Conservation (phyloP, 2,329 filamentous ascomycete species). For the Podosphaera xanthii region DNA sequence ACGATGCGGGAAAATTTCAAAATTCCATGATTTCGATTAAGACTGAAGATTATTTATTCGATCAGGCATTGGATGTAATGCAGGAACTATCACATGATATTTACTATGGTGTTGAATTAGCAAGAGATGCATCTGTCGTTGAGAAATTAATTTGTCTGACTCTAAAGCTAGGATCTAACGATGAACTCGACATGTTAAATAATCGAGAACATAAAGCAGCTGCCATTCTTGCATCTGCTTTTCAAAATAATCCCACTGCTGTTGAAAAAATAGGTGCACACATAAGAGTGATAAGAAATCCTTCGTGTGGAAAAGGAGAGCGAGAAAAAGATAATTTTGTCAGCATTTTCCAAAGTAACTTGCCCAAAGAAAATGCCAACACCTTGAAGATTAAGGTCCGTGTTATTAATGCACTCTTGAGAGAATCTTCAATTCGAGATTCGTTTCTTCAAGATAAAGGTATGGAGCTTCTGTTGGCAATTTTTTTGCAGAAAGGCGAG, state of each 20-base stretch:
- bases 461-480: constrained; percentile 29
- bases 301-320: constrained; percentile 7
- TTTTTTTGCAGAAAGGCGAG: constrained; percentile 25
- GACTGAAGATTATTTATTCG: constrained; percentile 16
- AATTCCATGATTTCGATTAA: constrained; percentile 28
- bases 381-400: constrained; percentile 19
- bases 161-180: constrained; percentile 8
- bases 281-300: constrained; percentile 20
- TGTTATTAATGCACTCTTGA: constrained; percentile 32
- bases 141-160: constrained; percentile 35
- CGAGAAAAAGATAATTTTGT: constrained; percentile 8
- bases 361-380: constrained; percentile 11
- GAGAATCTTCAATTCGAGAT: constrained; percentile 26
- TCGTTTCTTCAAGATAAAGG: constrained; percentile 32
- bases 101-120: constrained; percentile 43
- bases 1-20: constrained; percentile 23
- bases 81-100: constrained; percentile 44
- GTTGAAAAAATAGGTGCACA: constrained; percentile 26
- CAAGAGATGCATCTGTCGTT: constrained; percentile 29
- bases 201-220: constrained; percentile 23
- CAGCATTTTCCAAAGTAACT: constrained; percentile 8
- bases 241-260: constrained; percentile 43
- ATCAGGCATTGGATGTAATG: constrained; percentile 26
- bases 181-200: constrained; percentile 7
- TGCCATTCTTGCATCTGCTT: constrained; percentile 29